Conservation (phyloP, 176 grass and related monocot species). For the Carex scoparia region DNA sequence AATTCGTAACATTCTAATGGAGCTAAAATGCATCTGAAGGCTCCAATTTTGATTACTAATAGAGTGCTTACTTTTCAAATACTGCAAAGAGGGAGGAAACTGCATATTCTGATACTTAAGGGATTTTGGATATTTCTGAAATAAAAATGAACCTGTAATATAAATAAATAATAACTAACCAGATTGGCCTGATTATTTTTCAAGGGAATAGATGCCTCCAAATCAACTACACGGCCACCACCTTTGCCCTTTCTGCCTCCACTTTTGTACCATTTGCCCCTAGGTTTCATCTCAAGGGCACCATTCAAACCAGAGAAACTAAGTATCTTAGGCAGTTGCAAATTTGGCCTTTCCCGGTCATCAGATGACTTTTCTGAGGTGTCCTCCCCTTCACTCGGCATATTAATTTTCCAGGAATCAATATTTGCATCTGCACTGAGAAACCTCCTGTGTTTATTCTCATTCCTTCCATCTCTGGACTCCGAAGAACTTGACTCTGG, state of each 20-base stretch:
- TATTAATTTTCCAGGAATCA: constrained; percentile 51
- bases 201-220: constrained; percentile 44
- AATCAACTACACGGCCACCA: constrained; percentile 32
- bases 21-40: background rate
- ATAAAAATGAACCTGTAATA: background rate
- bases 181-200: constrained; percentile 46
- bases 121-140: background rate
- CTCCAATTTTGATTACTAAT: constrained; percentile 13
- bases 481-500: constrained; percentile 38
- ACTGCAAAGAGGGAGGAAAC: background rate
- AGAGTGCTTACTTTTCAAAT: background rate
- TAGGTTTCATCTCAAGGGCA: constrained; percentile 51
- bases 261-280: constrained; percentile 57
- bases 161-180: constrained; percentile 28
- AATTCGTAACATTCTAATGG: background rate
- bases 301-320: constrained; percentile 48
- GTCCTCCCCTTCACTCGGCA: constrained; percentile 53
- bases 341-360: constrained; percentile 30
- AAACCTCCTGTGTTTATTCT: constrained; percentile 45
- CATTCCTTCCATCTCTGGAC: constrained; percentile 25
- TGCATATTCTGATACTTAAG: background rate
- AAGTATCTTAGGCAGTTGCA: constrained; percentile 42
- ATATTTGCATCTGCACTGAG: constrained; percentile 72
- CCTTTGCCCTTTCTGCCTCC: constrained; percentile 49
- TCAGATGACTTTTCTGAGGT: constrained; percentile 46